Base-by-base conservation (phyloP, 2,329 filamentous ascomycete genomes). In the Xylariaceae sp. region DNA sequence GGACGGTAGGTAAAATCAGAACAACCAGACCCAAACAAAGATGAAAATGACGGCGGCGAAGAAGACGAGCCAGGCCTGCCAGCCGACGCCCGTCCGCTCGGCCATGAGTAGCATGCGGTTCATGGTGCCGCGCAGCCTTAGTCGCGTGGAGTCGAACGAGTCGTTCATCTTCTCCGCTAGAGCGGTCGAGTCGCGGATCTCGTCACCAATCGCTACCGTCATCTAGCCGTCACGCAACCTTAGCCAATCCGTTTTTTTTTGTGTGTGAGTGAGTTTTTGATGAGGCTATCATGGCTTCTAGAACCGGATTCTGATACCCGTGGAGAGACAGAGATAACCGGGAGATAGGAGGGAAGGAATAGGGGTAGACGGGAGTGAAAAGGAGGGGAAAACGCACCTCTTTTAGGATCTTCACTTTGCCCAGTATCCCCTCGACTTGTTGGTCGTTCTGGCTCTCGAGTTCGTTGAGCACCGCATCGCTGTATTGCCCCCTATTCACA, bases 31-130 rank as follows among this genome's bases (percentile, higher is more conserved):
- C 74, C 93, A 99, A 66, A 86, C 84, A 74, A 99, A 99, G 66
- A 97, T 74, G 57, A 93, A 72, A 63, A 88, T 84, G 15, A 97
- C 90, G 42, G 87, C 89, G 4, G 85, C 81, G 73, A 99, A 96
- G 76, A 99, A 99, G 49, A 79, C 81, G 55, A 97, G 74, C 94
- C 94, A 99, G 59, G 92, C 89, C 75, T 85, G 93, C 94, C 94
- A 99, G 70, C 92, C 88, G 8, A 99, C 88, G n/a, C 94, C 94
- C 1, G 92, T 96, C 69, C 86, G 82, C 77, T 97, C 85, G 3
- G 94, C 94, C 94, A 99, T 99, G 56, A 93, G 73, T 65, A 97
- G 77, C 94, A 99, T 99, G 60, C 92, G 82, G 73, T 91, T 96
- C 94, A 99, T 97, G 15, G 95, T 97, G 56, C 93, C 92, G 50